Conservation (phyloP, 202 grass and related monocot genomes). For the Sporobolus alterniflorus region DNA sequence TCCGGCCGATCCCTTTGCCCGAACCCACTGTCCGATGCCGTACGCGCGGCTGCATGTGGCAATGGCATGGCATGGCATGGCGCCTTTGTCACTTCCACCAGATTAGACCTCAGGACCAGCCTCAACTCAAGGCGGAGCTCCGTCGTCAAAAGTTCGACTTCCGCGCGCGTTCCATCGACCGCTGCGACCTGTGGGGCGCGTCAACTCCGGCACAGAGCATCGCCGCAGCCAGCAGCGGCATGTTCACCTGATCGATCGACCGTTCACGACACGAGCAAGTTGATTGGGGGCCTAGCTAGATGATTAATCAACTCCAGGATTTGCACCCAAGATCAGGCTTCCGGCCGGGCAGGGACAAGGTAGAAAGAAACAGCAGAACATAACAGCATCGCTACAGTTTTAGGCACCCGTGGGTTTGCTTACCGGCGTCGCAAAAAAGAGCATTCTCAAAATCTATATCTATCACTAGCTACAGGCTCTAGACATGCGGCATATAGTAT, state of each 20-base stretch:
- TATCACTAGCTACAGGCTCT: neutral
- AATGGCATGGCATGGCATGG: neutral
- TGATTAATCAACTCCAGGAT: too few relatives aligned
- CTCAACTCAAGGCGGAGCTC: neutral
- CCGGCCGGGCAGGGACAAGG: neutral
- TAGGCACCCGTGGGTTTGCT: conserved; percentile 17
- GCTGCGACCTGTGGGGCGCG: too few relatives aligned
- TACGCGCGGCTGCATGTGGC: neutral
- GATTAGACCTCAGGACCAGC: neutral
- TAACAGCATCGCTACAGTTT: neutral
- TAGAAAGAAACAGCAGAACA: conserved; percentile 24
- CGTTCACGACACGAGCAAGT: too few relatives aligned
- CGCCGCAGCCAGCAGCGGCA: too few relatives aligned
- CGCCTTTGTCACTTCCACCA: too few relatives aligned
- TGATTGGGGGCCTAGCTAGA: too few relatives aligned
- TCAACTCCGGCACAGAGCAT: too few relatives aligned
- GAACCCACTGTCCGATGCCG: neutral
- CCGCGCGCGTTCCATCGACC: too few relatives aligned
- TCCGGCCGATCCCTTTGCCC: conserved; percentile 16
- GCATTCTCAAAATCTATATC: neutral
- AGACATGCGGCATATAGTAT: neutral
- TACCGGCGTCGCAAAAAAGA: conserved; percentile 14
- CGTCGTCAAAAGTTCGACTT: too few relatives aligned
- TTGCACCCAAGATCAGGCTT: neutral
- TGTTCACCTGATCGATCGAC: too few relatives aligned